Evolutionary conservation across 1,284 basidiomycete species (phyloP).

Genomic region (Sporisorium scitamineum): DNA sequence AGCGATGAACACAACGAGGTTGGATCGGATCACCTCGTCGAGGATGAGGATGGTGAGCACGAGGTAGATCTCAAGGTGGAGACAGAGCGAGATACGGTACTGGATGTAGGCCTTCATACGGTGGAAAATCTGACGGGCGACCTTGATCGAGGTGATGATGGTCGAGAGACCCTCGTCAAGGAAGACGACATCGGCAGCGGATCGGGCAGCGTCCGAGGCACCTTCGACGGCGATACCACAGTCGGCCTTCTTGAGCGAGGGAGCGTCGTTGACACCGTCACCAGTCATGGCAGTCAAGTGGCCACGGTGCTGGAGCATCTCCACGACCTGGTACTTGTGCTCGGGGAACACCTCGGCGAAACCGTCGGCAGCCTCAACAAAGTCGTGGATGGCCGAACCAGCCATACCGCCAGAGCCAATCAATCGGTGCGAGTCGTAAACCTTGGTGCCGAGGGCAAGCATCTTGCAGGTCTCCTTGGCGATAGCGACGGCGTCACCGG

Average conservation of each 20-base stretch:
- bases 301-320: conserved; percentile 73
- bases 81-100: conserved; percentile 71
- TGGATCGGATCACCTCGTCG: conserved; percentile 74
- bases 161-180: conserved; percentile 72
- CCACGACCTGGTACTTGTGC: conserved; percentile 74
- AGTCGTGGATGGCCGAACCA: conserved; percentile 73
- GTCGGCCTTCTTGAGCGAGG: conserved; percentile 72
- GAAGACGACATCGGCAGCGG: conserved; percentile 74
- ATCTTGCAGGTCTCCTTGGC: conserved; percentile 75
- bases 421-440: conserved; percentile 74
- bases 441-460: conserved; percentile 73
- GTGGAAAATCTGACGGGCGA: conserved; percentile 75
- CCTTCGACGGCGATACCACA: conserved; percentile 73
- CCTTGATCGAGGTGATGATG: conserved; percentile 75
- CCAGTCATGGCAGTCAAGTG: conserved; percentile 74
- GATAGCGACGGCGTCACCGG: conserved; percentile 75
- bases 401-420: conserved; percentile 73
- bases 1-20: conserved; percentile 75
- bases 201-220: conserved; percentile 72
- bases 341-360: conserved; percentile 76
- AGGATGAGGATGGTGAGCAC: conserved; percentile 73
- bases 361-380: conserved; percentile 74
- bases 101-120: conserved; percentile 74
- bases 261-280: conserved; percentile 72
- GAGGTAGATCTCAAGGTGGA: conserved; percentile 75